A percentile compares a stretch with the other conserved stretches of the same genome.
Evolutionary conservation across 805 yeast genomes (phyloP).

Genomic region (Lachancea fermentati): DNA sequence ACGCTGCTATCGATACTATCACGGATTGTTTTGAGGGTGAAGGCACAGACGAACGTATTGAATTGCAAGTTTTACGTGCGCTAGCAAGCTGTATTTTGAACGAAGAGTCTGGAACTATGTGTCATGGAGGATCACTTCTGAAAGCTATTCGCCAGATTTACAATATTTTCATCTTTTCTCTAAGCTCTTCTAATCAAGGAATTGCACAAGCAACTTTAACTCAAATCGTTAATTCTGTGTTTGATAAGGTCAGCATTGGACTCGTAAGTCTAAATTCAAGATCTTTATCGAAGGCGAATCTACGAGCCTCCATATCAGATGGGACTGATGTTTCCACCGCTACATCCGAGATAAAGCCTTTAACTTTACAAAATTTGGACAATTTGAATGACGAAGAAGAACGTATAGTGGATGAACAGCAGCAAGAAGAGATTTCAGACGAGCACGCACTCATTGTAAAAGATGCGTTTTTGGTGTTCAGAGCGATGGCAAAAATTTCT

Average conservation of each 20-base stretch:
- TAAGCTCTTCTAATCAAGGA: conserved; percentile 78
- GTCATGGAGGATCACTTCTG: conserved; percentile 80
- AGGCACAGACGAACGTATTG: conserved; percentile 83
- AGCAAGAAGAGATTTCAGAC: conserved; percentile 33
- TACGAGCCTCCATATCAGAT: conserved; percentile 11
- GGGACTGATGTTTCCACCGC: neutral
- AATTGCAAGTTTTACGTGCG: conserved; percentile 89
- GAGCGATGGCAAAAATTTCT: conserved; percentile 92
- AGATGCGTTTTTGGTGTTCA: conserved; percentile 87
- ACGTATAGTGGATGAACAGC: conserved; percentile 44
- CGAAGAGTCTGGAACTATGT: conserved; percentile 63
- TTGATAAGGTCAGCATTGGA: conserved; percentile 57
- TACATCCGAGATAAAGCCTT: conserved; percentile 25
- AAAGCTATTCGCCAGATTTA: conserved; percentile 92
- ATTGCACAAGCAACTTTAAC: conserved; percentile 93
- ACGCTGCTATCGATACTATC: conserved; percentile 78
- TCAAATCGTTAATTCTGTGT: conserved; percentile 81
- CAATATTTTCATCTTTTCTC: conserved; percentile 81
- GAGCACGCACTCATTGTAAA: conserved; percentile 70
- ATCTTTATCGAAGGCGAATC: conserved; percentile 11
- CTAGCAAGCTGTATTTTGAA: conserved; percentile 82
- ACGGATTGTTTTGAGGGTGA: conserved; percentile 87
- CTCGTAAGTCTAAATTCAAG: conserved; percentile 15
- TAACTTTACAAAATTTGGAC: conserved; percentile 59
- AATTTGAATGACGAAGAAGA: conserved; percentile 52